Evolutionary conservation across 768 basidiomycete species (phyloP).

Genomic region (Thelephora ganbajun): DNA sequence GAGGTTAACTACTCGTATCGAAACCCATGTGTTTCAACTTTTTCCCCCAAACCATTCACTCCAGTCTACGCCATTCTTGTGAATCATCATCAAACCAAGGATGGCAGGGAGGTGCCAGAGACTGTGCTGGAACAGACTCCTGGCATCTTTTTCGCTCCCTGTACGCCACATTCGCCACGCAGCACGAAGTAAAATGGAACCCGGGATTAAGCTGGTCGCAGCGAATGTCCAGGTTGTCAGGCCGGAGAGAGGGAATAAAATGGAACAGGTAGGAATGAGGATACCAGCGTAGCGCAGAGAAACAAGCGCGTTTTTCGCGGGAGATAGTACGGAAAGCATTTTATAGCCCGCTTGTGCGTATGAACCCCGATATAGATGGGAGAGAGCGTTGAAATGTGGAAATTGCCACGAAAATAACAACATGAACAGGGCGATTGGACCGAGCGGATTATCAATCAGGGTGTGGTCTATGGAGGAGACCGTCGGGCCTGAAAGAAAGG

Average conservation of each 20-base stretch:
- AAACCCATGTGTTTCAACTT: constrained; percentile 6
- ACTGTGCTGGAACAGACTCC: constrained; percentile 62
- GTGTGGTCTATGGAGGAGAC: constrained; percentile 24
- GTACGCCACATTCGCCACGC: constrained; percentile 65
- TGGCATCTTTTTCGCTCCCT: constrained; percentile 67
- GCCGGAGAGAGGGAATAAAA: constrained; percentile 79
- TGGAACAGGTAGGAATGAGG: constrained; percentile 62
- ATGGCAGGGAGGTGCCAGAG: constrained; percentile 87
- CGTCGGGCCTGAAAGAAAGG: constrained; percentile 27
- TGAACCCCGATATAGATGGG: constrained; percentile 70
- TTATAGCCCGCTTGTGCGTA: constrained; percentile 90
- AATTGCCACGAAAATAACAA: constrained; percentile 96
- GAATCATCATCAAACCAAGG: constrained; percentile 87
- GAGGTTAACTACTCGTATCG: neutral
- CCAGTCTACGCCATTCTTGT: constrained; percentile 83
- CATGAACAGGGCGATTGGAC: constrained; percentile 68
- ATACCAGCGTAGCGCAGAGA: constrained; percentile 71
- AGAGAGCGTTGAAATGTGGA: constrained; percentile 93
- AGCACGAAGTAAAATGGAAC: constrained; percentile 48
- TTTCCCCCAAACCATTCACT: constrained; percentile 35
- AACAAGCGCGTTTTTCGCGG: constrained; percentile 71
- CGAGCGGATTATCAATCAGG: constrained; percentile 68
- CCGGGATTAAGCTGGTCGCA: constrained; percentile 61
- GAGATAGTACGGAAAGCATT: constrained; percentile 79
- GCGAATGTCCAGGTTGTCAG: constrained; percentile 90